Evolutionary conservation across 2,329 filamentous ascomycete genomes (phyloP), one percentile per base, ranked within the genome.

Genomic region (Camillea tinctor): DNA sequence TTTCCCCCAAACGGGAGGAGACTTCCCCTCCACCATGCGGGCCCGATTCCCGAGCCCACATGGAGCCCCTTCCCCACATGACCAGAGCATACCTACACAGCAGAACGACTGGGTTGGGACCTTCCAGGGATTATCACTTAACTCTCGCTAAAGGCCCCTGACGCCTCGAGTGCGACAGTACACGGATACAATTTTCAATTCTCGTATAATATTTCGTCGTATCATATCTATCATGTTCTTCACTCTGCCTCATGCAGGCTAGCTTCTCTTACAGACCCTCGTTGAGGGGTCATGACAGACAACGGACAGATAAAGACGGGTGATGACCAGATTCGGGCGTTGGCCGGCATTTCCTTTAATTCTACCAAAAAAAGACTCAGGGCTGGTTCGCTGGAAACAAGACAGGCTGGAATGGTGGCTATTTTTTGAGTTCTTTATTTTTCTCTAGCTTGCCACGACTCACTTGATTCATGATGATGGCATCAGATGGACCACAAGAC

Each of bases 101-200:
- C 80, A 81, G 68, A 78, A 80, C 53, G 87, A 90, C 54, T 91
- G 88, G 88, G 76, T 82, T 23, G 77, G 79, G 56, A 76, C 81
- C 5, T 91, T 92, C 72, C 89, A 92, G 72, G 85, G 89, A 9
- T 77, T 93, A 19, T 93, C 90, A 1, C 81, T 93, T 64, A 90
- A 90, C 70, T 84, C 85, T 65, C 82, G 83, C 62, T 85, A 57
- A 68, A 56, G 40, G 21, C n/a, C 52, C 19, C n/a, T n/a, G 23
- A 50, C 20, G 22, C 48, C 30, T 4, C 23, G 20, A 54, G 48
- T 40, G 26, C 36, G 19, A 17, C 23, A 36, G 4, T 8, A 26
- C 24, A 50, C 50, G 59, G 58, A 24, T 60, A 61, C 55, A n/a
- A 60, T 57, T 56, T 70, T 70, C 60, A 30, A 60, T 71, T 73